Base-by-base conservation (phyloP, 306 rosid species). In the Cucurbita ficifolia region DNA sequence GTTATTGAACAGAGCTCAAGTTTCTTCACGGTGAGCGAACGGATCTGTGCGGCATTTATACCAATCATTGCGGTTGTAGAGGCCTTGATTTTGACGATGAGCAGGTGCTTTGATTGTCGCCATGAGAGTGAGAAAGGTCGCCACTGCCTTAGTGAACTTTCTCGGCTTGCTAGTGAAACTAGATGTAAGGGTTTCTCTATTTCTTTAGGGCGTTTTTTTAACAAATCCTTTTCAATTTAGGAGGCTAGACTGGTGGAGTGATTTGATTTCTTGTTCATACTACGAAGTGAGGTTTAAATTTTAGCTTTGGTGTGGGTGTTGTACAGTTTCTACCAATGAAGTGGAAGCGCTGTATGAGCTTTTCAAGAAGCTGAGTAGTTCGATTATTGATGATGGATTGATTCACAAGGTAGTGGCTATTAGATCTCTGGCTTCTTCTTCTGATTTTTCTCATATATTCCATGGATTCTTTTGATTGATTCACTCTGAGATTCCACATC, bases 321-420 rank as follows among this genome's bases (percentile, higher is more conserved):
- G 33, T 83, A 84, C 87, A 90, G 96, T 92, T 77, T 81, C 81
- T 63, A 68, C 81, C 18, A 83, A 87, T 60, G 96, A 92, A 80
- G 87, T 92, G 65, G 92, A 88, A 83, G 92, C 96, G 35, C 83
- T 92, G 83, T 78, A 81, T 69, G 98, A 81, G 70, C 83, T 90
- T 54, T 92, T 84, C 77, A 87, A 87, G 84, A 83, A 83, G 87
- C 53, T 92, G 80, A 88, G 98, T 78, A 77, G 96, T 85, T 81
- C 88, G 14, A 80, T 90, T 3, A 82, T 88, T 61, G 92, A 92
- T 42, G 98, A 92, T 70, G 96, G 87, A 4, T 83, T 58, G 42
- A 92, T 92, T 82, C 98, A 92, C 84, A 90, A 92, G 98, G 98
- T 92, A 82, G 12, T 7, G 29, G 57, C 35, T 48, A 46, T 42